A percentile compares a stretch with the other conserved stretches of the same genome.
Conservation (phyloP, 495 filamentous ascomycete genomes). For the Penicillium chermesinum region DNA sequence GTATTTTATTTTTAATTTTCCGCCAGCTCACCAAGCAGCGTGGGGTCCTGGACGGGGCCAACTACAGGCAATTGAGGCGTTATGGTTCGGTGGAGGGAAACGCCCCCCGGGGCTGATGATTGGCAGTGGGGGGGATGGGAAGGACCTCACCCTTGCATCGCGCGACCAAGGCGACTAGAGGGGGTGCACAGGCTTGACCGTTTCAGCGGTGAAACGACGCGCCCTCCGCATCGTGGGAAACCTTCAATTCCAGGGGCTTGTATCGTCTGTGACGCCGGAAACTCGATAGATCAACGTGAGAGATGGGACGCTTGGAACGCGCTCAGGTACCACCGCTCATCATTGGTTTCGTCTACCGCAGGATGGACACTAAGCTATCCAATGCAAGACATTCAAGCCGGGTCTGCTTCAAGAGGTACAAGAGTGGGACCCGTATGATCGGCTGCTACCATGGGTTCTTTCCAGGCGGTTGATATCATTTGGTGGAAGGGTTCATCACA, state of each 20-base stretch:
- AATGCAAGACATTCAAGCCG: neutral
- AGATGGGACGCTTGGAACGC: no score
- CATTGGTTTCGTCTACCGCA: constrained; percentile 9
- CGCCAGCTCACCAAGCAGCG: constrained; percentile 8
- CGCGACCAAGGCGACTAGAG: constrained; percentile 1
- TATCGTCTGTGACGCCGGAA: constrained; percentile 8
- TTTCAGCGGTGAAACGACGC: constrained; percentile 20
- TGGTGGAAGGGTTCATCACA: neutral
- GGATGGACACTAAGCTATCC: constrained; percentile 17
- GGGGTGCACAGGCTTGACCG: constrained; percentile 5
- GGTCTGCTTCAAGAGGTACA: neutral
- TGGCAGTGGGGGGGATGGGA: constrained; percentile 4
- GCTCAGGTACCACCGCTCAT: constrained; percentile 1
- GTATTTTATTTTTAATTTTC: constrained; percentile 2
- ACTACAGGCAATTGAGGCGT: neutral
- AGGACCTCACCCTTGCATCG: constrained; percentile 19
- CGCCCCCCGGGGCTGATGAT: constrained; percentile 8
- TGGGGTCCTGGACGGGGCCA: neutral
- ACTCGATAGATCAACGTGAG: constrained; percentile 35
- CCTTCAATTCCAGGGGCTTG: neutral
- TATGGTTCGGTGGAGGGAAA: neutral
- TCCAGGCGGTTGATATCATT: no score
- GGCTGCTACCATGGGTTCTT: no score
- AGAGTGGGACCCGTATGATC: no score
- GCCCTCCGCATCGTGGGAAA: constrained; percentile 8